These are phyloP conservation scores for Stipa capillata DNA, from an alignment of 176 grass and related monocot species.

Conservation along the genomic window DNA sequence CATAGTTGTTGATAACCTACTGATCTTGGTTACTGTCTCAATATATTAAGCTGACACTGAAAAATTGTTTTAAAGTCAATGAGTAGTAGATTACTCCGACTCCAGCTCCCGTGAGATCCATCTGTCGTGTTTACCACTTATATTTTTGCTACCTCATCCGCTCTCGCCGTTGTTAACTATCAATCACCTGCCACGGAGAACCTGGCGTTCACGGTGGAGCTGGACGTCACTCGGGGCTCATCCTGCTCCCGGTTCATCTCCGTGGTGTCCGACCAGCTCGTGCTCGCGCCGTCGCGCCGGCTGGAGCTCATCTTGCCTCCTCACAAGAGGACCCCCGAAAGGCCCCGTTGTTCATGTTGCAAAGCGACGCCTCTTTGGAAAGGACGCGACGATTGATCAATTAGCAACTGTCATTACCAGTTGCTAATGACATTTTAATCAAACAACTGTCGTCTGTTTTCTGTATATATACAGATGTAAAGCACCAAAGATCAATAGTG, in stretches of 20 bases:
- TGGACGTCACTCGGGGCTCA: not conserved
- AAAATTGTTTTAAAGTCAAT: not conserved
- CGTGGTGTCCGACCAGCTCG: conserved; percentile 12
- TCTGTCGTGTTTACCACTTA: not conserved
- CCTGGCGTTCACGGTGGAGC: conserved; percentile 15
- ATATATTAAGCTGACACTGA: not conserved
- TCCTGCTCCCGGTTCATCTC: conserved; percentile 10
- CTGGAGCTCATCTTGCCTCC: conserved; percentile 24
- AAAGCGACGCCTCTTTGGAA: no score
- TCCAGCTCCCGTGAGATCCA: not conserved
- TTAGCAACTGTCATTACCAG: no score
- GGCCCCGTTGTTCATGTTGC: no score
- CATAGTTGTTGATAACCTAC: not conserved
- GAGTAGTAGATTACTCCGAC: not conserved
- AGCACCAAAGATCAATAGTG: no score
- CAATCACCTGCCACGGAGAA: not conserved
- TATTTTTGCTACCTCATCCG: not conserved
- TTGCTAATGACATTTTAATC: no score
- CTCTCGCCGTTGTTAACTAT: not conserved
- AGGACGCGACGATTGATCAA: no score
- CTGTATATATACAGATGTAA: no score
- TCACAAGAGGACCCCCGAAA: not conserved
- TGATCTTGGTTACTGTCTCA: no score
- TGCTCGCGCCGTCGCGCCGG: conserved; percentile 14
- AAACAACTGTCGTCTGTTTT: no score